A percentile compares a stretch with the other conserved stretches of the same genome.
phyloP scores from a whole-genome alignment of 495 filamentous ascomycete genomes.

The Penicillium coprophilum region DNA sequence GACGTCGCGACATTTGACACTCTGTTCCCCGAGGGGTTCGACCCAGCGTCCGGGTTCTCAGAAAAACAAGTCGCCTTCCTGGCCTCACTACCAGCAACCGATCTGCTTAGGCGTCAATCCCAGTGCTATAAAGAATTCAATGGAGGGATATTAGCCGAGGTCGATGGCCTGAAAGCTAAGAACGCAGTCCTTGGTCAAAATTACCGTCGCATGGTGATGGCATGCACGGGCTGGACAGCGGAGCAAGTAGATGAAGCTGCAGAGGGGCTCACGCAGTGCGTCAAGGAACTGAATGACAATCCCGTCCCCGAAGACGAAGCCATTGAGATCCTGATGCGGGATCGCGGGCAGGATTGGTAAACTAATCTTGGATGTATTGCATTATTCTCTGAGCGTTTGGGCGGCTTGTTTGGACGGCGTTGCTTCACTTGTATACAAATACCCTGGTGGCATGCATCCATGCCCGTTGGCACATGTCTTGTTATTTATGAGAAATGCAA shows the following conservation, averaged over 20 bases:
- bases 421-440: constrained; percentile 29
- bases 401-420: constrained; percentile 21
- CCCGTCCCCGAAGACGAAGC: constrained; percentile 49
- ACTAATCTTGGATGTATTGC: constrained; percentile 5
- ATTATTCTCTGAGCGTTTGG: constrained; percentile 23
- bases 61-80: constrained; percentile 39
- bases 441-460: constrained; percentile 23
- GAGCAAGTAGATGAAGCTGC: constrained; percentile 50
- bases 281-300: constrained; percentile 51
- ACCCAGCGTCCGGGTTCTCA: constrained; percentile 39
- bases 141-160: constrained; percentile 36
- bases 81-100: constrained; percentile 28
- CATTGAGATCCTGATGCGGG: constrained; percentile 50
- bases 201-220: constrained; percentile 52
- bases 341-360: constrained; percentile 52
- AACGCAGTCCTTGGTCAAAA: constrained; percentile 48
- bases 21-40: constrained; percentile 39
- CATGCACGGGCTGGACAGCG: constrained; percentile 47
- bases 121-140: constrained; percentile 40
- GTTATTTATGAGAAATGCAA: constrained; percentile 18
- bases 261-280: constrained; percentile 47
- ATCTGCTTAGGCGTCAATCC: constrained; percentile 30
- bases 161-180: constrained; percentile 42
- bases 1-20: constrained; percentile 39
- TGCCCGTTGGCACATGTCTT: constrained; percentile 23